Evolutionary conservation across 202 grass and related monocot species (phyloP), one percentile per base, ranked within the genome.

Genomic region (Saccharum hybrid): DNA sequence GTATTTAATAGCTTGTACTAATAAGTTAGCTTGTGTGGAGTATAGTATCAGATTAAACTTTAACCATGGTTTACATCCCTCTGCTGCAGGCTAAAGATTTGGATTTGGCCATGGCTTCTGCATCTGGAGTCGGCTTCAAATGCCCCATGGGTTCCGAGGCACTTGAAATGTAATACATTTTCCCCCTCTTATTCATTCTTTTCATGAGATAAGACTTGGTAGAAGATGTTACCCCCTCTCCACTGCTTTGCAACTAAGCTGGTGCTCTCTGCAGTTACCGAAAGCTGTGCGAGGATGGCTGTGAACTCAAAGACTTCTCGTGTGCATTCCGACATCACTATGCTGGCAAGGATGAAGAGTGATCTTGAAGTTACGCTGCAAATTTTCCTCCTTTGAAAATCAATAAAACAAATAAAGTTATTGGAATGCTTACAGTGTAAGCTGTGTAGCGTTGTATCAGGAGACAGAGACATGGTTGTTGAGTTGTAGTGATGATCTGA

Each of bases 61-160:
- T 31, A 23, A 19, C 49, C 14, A 52, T 28, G 1, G 7, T 84
- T 54, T 76, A 22, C 39, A 36, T 68, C 74, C 21, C 52, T 86
- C 66, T 92, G 37, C 70, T 92, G 38, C 66, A 98, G 96, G 87
- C 92, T 64, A 95, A 95, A 84, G 92, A 95, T 85, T 90, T 98
- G 83, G 91, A 74, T 75, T 78, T 98, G 71, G 90, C 90, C 59
- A 90, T 93, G 63, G 18, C 85, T 72, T 80, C 65, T 41, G 91
- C 89, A 60, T 83, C 77, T 48, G 90, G 76, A 65, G 83, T 88
- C 52, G 87, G 80, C 72, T 86, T 85, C 48, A 85, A 87, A 78
- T 91, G 88, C 26, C 85, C 85, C 22, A 63, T 93, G 67, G 90
- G 89, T 72, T 92, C 92, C 23, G 87, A 93, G 78, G 88, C 96